Evolutionary conservation across 768 basidiomycete genomes (phyloP).

Genomic region (Stropharia rugosoannulata): DNA sequence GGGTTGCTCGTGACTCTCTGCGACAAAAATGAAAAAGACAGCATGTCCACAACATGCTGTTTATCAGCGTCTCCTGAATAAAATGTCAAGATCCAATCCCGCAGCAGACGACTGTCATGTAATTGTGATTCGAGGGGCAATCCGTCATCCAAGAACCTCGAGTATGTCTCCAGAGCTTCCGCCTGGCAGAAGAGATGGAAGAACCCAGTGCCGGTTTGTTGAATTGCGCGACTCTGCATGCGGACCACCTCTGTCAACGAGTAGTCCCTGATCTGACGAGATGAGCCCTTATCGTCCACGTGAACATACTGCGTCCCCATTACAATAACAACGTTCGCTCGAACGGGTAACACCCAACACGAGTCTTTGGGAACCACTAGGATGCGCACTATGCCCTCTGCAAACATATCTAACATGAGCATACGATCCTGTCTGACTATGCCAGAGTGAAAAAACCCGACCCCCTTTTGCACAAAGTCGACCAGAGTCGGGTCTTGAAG

Average conservation of each 20-base stretch:
- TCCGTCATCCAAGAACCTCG: constrained; percentile 84
- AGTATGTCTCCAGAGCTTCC: constrained; percentile 79
- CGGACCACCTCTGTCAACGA: constrained; percentile 75
- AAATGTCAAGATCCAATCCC: constrained; percentile 23
- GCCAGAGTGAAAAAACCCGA: constrained; percentile 85
- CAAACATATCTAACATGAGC: constrained; percentile 78
- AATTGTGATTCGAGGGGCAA: constrained; percentile 86
- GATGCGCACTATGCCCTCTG: constrained; percentile 75
- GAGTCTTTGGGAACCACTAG: constrained; percentile 81
- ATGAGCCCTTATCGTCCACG: constrained; percentile 41
- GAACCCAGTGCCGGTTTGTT: constrained; percentile 54
- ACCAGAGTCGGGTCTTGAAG: constrained; percentile 62
- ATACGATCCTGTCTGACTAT: constrained; percentile 65
- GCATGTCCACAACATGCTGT: constrained; percentile 71
- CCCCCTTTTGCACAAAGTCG: constrained; percentile 80
- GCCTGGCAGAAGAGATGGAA: constrained; percentile 90
- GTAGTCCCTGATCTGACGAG: constrained; percentile 80
- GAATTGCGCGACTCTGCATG: constrained; percentile 90
- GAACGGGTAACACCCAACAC: constrained; percentile 88
- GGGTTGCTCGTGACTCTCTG: constrained; percentile 77
- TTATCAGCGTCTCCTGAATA: constrained; percentile 28
- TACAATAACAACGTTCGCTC: constrained; percentile 78
- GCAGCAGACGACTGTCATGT: constrained; percentile 47
- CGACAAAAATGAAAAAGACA: constrained; percentile 82
- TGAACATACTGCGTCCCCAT: constrained; percentile 90